These are phyloP conservation scores for Centrapalus pauciflorus DNA, from an alignment of 129 eudicot genomes.

Conservation along the genomic window DNA sequence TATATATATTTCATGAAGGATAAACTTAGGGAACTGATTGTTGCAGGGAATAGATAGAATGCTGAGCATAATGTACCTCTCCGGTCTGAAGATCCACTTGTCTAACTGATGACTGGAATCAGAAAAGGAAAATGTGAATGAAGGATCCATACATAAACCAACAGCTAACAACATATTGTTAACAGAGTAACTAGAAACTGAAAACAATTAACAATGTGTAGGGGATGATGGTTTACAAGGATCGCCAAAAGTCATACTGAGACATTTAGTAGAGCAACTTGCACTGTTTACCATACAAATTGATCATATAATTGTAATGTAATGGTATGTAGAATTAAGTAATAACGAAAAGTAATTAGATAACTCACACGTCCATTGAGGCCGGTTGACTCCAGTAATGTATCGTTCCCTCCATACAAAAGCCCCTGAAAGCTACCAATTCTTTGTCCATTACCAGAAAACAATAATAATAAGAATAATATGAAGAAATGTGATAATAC, in stretches of 20 bases:
- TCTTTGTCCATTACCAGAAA: background rate
- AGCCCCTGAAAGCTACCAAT: conserved; percentile 67
- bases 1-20: background rate
- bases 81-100: conserved; percentile 69
- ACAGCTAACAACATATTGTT: conserved; percentile 1
- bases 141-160: conserved; percentile 2
- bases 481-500: too few species aligned
- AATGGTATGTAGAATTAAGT: background rate
- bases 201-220: background rate
- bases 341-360: background rate
- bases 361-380: conserved; percentile 68
- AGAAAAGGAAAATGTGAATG: conserved; percentile 14
- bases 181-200: background rate
- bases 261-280: background rate
- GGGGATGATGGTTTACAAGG: background rate
- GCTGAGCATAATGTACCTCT: conserved; percentile 46
- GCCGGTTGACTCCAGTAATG: conserved; percentile 89
- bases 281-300: background rate
- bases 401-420: conserved; percentile 72
- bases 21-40: background rate
- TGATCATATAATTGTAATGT: background rate
- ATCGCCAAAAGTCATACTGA: background rate
- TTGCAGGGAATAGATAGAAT: background rate
- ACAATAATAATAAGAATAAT: background rate
- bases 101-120: conserved; percentile 83